These are phyloP conservation scores for Podaxis carcinomalis DNA, from an alignment of 768 basidiomycete species.

Conservation along the genomic window DNA sequence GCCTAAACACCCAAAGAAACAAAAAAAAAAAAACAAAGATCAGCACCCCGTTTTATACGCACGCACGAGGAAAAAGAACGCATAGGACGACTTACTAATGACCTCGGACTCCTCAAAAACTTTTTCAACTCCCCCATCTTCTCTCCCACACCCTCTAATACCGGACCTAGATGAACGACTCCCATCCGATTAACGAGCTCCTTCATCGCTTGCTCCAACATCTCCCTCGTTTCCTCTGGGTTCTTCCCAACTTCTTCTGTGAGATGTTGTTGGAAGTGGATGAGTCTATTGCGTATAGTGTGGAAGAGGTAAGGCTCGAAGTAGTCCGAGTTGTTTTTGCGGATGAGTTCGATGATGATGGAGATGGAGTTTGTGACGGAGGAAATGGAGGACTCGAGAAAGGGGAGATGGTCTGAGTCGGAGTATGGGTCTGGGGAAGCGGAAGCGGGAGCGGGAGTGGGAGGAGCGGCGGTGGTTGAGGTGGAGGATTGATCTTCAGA, in stretches of 20 bases:
- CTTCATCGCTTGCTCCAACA: conserved; percentile 65
- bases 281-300: conserved; percentile 84
- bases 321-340: conserved; percentile 98
- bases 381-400: conserved; percentile 58
- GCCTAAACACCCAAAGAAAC: conserved; percentile 35
- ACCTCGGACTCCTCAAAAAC: conserved; percentile 69
- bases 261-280: conserved; percentile 77
- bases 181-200: conserved; percentile 84
- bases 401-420: conserved; percentile 25
- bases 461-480: too few relatives aligned
- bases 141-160: conserved; percentile 71
- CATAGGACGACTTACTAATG: conserved; percentile 50
- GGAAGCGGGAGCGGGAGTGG: too few relatives aligned
- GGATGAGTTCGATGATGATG: conserved; percentile 88
- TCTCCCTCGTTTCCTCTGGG: conserved; percentile 56
- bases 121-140: conserved; percentile 65
- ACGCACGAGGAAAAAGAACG: background rate
- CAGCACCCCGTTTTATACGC: background rate
- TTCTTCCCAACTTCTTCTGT: conserved; percentile 27
- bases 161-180: conserved; percentile 84
- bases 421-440: conserved; percentile 12
- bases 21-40: background rate
- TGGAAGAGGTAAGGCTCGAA: conserved; percentile 98
- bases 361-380: conserved; percentile 84
- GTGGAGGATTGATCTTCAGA: background rate